Evolutionary conservation across 306 rosid genomes (phyloP).

Genomic region (Potentilla sterilis): DNA sequence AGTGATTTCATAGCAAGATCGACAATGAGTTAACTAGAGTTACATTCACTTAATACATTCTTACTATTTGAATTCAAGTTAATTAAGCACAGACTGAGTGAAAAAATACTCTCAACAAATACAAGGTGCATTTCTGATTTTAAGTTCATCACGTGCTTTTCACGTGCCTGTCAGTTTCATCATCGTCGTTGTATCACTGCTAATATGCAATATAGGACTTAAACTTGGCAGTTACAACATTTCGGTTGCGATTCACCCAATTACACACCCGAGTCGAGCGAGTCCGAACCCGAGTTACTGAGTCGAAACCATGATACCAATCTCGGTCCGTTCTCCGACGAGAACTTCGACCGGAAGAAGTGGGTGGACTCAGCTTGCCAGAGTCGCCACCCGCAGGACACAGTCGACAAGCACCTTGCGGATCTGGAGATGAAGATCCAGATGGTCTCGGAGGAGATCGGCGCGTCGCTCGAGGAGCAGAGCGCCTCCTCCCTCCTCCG

Average conservation of each 20-base stretch:
- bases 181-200: no score
- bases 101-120: no score
- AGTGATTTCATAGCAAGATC: no score
- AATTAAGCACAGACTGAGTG: no score
- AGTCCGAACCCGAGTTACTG: not conserved
- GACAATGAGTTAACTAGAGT: no score
- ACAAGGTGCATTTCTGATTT: no score
- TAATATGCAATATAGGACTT: no score
- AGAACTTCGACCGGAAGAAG: conserved; percentile 82
- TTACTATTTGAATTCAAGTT: no score
- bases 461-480: conserved; percentile 90
- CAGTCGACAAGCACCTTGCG: conserved; percentile 74
- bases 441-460: conserved; percentile 90
- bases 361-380: conserved; percentile 93
- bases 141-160: no score
- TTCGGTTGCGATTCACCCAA: not conserved
- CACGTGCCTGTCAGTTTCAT: no score
- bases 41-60: no score
- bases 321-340: conserved; percentile 83
- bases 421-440: conserved; percentile 97
- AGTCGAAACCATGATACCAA: conserved; percentile 64
- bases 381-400: conserved; percentile 80
- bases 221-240: not conserved
- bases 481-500: conserved; percentile 90
- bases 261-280: not conserved